These are phyloP conservation scores for Tuber aestivum DNA, from an alignment of 495 filamentous ascomycete genomes.

Conservation along the genomic window DNA sequence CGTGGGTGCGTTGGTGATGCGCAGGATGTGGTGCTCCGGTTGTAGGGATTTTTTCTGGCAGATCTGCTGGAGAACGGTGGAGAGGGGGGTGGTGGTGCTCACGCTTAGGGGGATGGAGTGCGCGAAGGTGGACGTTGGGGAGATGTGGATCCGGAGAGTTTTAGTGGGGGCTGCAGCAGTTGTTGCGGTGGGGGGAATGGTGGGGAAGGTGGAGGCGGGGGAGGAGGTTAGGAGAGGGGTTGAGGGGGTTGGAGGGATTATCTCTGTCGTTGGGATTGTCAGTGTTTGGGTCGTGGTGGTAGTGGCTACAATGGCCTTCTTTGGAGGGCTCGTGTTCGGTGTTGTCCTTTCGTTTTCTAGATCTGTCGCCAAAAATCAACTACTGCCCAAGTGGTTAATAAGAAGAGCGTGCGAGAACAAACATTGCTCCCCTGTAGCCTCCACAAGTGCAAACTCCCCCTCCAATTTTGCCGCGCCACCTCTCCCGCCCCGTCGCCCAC, in stretches of 20 bases:
- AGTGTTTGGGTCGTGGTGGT: constrained; percentile 44
- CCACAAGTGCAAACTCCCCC: constrained; percentile 84
- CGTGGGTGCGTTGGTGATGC: constrained; percentile 75
- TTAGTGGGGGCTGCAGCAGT: constrained; percentile 66
- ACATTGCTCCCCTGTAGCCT: constrained; percentile 65
- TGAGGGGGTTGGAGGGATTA: constrained; percentile 36
- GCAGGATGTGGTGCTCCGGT: constrained; percentile 80
- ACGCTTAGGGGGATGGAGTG: constrained; percentile 68
- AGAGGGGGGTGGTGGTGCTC: constrained; percentile 87
- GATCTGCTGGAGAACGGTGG: constrained; percentile 83
- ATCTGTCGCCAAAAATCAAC: constrained; percentile 33
- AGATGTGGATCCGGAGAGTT: constrained; percentile 76
- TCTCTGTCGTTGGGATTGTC: constrained; percentile 47
- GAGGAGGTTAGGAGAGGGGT: constrained; percentile 43
- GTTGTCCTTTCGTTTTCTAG: constrained; percentile 71
- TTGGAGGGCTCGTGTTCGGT: constrained; percentile 55
- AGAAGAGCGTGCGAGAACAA: neutral
- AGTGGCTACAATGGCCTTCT: constrained; percentile 38
- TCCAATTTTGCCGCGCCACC: constrained; percentile 70
- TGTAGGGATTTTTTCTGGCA: constrained; percentile 85
- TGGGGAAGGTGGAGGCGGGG: constrained; percentile 46
- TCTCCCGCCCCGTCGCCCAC: constrained; percentile 52
- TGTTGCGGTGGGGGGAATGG: neutral
- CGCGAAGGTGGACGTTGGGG: constrained; percentile 59
- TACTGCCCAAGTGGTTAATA: neutral